A percentile compares a stretch with the other conserved stretches of the same genome.
These are phyloP conservation scores for Trametes maxima DNA, from an alignment of 768 basidiomycete genomes.

Conservation along the genomic window DNA sequence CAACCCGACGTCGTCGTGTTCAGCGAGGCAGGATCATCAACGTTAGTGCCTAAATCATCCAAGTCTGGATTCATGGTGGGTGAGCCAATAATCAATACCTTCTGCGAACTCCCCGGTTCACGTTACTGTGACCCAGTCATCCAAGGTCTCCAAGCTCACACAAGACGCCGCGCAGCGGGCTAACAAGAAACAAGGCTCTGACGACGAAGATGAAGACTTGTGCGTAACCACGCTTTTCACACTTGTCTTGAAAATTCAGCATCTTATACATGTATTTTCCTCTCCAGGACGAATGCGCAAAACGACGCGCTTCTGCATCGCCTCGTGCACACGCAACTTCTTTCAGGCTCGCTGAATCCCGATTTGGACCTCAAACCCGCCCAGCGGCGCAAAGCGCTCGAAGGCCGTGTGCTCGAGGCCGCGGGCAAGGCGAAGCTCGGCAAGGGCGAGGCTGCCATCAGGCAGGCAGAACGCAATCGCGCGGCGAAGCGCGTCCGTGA, in stretches of 20 bases:
- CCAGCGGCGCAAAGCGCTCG: constrained; percentile 70
- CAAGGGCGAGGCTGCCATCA: constrained; percentile 66
- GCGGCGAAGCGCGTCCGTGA: constrained; percentile 74
- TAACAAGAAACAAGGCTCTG: constrained; percentile 31
- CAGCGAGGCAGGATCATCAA: constrained; percentile 39
- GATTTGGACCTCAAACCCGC: constrained; percentile 66
- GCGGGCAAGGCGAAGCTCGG: constrained; percentile 70
- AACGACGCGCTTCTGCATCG: constrained; percentile 81
- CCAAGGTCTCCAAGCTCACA: constrained; percentile 68
- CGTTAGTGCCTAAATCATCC: constrained; percentile 33
- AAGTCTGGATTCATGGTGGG: constrained; percentile 75
- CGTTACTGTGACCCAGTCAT: constrained; percentile 53
- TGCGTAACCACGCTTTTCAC: constrained; percentile 28
- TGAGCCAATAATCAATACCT: constrained; percentile 9
- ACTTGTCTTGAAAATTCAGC: not conserved
- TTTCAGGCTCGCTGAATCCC: constrained; percentile 71
- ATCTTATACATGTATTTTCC: not conserved
- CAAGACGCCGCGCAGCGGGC: constrained; percentile 33
- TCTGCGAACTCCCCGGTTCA: not conserved
- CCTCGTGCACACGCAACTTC: constrained; percentile 75
- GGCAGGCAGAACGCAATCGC: constrained; percentile 64
- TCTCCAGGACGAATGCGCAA: constrained; percentile 64
- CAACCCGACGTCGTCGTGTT: constrained; percentile 61
- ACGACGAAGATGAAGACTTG: constrained; percentile 58
- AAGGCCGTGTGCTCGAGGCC: constrained; percentile 76